Evolutionary conservation across 2,329 filamentous ascomycete species (phyloP), one percentile per base, ranked within the genome.

Genomic region (Intubia oerlemansii): DNA sequence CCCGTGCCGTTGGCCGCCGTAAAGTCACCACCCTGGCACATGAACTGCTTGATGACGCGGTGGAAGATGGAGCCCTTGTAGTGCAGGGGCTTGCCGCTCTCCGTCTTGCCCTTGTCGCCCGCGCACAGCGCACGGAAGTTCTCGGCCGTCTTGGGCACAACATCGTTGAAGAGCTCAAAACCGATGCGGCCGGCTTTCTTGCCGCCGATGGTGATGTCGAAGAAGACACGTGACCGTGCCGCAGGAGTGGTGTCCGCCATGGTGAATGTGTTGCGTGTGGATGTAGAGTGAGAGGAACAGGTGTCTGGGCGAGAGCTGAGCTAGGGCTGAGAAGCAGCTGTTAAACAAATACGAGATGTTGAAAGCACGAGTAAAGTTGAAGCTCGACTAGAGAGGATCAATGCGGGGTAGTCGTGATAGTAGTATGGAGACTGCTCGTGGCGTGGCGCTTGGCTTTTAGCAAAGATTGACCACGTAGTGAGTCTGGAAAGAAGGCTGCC

Each of bases 11-110:
- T 85, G 48, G 81, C 81, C 31, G 69, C 73, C 27, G 85, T 98
- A 51, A 98, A 98, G 52, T 95, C 88, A 53, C 88, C 85, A 46
- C 88, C 84, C 57, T 93, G 78, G 45, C 93, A 88, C 85, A 98
- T 95, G 56, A 98, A 98, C 44, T 79, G 68, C 62, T 93, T 93
- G 59, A 98, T 98, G 38, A 98, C 78, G 29, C 85, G 78, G 60
- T 98, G 85, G 62, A 98, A 95, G 42, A 58, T 60, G 35, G 79
- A 90, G 41, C 80, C 77, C 62, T 93, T 93, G 68, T 81, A 98
- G 59, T 80, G 77, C 30, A 98, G 65, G 25, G 75, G 76, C 55
- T 84, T 84, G 48, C 82, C 84, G 17, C 66, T 54, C 48, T 79
- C 78, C 40, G 81, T 79, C 15, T 64, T 42, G 35, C 85, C 85